Percentiles rank a stretch among this genome's conserved stretches.
Conservation (phyloP, 345 rosid genomes). For the Durio zibethinus region DNA sequence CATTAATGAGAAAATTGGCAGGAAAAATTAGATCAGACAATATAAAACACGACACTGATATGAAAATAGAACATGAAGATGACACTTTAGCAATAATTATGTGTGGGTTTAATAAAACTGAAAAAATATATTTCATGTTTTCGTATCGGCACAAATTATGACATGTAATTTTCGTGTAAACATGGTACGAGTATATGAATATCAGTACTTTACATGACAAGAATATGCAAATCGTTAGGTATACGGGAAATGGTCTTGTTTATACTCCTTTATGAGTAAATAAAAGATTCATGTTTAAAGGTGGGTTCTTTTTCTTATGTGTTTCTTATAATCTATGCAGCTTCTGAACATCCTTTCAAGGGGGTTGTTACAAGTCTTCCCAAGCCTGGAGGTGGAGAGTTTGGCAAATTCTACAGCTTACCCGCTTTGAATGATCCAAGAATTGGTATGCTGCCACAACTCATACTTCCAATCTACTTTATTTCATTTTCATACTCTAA, state of each 20-base stretch:
- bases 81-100: no score
- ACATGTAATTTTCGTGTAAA: no score
- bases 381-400: constrained; percentile 74
- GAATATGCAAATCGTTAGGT: no score
- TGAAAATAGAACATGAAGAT: no score
- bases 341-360: constrained; percentile 69
- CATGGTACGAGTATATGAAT: no score
- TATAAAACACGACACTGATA: no score
- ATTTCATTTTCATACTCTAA: not conserved
- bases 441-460: constrained; percentile 37
- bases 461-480: not conserved
- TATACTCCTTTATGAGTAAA: not conserved
- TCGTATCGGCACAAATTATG: no score
- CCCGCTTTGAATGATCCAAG: constrained; percentile 76
- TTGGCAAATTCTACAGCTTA: constrained; percentile 66
- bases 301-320: not conserved
- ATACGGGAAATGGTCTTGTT: not conserved
- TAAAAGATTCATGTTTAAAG: not conserved
- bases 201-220: no score
- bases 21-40: no score
- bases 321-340: constrained; percentile 27
- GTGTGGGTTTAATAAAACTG: no score
- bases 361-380: constrained; percentile 62
- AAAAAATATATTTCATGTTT: no score
- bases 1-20: not conserved